A percentile compares a stretch with the other conserved stretches of the same genome.
Evolutionary conservation across 805 yeast species (phyloP).

Genomic region (Lipomyces starkeyi): DNA sequence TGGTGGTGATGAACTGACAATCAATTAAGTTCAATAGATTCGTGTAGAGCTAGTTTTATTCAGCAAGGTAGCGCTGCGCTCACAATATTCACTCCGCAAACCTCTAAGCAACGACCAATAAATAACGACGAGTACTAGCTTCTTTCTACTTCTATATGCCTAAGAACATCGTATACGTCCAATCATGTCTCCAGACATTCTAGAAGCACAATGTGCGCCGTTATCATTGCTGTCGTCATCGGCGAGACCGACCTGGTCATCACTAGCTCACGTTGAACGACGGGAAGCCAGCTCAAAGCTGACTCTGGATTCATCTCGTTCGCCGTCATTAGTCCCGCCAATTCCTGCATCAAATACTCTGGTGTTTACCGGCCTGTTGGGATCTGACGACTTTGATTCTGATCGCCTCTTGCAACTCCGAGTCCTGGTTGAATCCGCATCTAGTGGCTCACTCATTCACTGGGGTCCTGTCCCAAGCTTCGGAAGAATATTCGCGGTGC

Average conservation of each 20-base stretch:
- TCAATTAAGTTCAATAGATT: background rate
- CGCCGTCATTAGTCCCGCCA: background rate
- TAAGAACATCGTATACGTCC: background rate
- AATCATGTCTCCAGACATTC: background rate
- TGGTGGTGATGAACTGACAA: background rate
- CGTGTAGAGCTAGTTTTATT: background rate
- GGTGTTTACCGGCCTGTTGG: conserved; percentile 17
- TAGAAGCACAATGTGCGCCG: background rate
- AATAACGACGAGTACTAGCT: background rate
- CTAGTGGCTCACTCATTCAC: conserved; percentile 23
- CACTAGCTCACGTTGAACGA: background rate
- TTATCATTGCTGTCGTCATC: background rate
- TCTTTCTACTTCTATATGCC: background rate
- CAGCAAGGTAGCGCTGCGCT: background rate
- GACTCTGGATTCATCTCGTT: background rate
- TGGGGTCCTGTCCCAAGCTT: conserved; percentile 30
- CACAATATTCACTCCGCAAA: background rate
- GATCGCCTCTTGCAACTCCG: background rate
- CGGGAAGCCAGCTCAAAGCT: background rate
- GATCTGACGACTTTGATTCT: conserved; percentile 16
- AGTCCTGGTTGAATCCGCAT: background rate
- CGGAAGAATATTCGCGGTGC: conserved; percentile 33
- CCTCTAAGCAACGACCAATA: background rate
- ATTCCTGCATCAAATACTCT: conserved; percentile 25
- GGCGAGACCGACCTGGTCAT: background rate